phyloP scores from a whole-genome alignment of 805 yeast species.

The Ogataea nitratoaversa region DNA sequence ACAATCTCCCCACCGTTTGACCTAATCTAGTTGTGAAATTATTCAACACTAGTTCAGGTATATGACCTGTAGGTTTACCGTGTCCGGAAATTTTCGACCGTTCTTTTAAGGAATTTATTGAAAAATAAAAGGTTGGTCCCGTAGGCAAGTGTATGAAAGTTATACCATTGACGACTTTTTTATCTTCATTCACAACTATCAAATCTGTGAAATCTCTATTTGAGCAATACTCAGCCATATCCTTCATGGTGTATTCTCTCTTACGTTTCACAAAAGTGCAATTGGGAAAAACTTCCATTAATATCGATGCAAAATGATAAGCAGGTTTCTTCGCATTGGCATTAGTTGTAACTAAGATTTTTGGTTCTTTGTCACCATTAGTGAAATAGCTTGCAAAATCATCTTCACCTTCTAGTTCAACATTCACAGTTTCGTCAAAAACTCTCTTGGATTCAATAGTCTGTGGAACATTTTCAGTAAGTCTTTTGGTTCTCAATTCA shows the following conservation, averaged over 20 bases:
- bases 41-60: constrained; percentile 88
- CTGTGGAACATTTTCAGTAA: constrained; percentile 70
- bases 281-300: constrained; percentile 82
- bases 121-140: constrained; percentile 94
- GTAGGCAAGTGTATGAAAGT: constrained; percentile 91
- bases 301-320: constrained; percentile 81
- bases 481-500: constrained; percentile 72
- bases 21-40: constrained; percentile 92
- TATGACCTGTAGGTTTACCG: constrained; percentile 85
- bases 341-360: constrained; percentile 85
- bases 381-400: constrained; percentile 58
- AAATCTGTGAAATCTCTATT: constrained; percentile 86
- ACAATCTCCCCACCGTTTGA: constrained; percentile 85
- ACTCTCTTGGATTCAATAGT: constrained; percentile 84
- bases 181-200: constrained; percentile 88
- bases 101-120: constrained; percentile 70
- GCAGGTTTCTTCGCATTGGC: constrained; percentile 82
- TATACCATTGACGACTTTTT: constrained; percentile 85
- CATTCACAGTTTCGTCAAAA: constrained; percentile 74
- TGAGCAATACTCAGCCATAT: constrained; percentile 77
- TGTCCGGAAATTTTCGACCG: constrained; percentile 79
- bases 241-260: constrained; percentile 76
- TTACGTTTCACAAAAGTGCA: constrained; percentile 85
- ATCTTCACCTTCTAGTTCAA: constrained; percentile 58
- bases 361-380: constrained; percentile 58